Conservation (phyloP, 1,284 basidiomycete genomes). For the Fomitopsis schrenkii region DNA sequence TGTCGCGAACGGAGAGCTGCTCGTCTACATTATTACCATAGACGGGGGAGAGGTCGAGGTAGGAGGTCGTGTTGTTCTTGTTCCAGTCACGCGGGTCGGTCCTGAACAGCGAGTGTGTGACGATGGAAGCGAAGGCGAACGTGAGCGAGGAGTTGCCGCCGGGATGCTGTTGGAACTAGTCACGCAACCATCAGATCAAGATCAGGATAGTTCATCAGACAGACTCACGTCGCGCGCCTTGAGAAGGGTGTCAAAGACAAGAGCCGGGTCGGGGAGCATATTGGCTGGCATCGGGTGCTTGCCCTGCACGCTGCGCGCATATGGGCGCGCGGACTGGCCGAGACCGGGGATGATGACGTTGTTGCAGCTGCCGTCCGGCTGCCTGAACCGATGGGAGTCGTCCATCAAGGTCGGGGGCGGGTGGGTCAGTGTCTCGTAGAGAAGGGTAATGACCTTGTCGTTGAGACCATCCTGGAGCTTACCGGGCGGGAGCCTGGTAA, state of each 20-base stretch:
- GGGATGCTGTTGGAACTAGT: neutral
- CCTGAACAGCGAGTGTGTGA: conserved; percentile 74
- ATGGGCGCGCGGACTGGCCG: conserved; percentile 72
- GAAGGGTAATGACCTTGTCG: no score
- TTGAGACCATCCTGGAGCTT: no score
- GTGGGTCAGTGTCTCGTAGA: no score
- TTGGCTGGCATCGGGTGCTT: conserved; percentile 38
- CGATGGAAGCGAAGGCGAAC: conserved; percentile 75
- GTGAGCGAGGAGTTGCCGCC: conserved; percentile 58
- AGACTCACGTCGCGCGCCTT: conserved; percentile 35
- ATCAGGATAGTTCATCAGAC: conserved; percentile 12
- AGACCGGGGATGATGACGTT: conserved; percentile 67
- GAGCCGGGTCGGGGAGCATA: conserved; percentile 60
- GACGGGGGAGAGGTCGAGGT: conserved; percentile 73
- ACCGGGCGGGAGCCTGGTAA: no score
- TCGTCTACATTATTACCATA: conserved; percentile 60
- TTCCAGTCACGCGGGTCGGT: conserved; percentile 50
- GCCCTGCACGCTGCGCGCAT: conserved; percentile 69
- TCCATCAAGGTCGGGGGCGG: no score
- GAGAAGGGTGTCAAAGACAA: conserved; percentile 73
- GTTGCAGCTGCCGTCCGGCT: conserved; percentile 73
- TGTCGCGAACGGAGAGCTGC: conserved; percentile 17
- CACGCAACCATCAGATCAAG: neutral
- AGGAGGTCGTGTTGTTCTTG: conserved; percentile 68
- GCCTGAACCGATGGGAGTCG: conserved; percentile 38